A percentile compares a stretch with the other conserved stretches of the same genome.
Conservation (phyloP, 23 red algal species). For the Gracilariopsis chorda region DNA sequence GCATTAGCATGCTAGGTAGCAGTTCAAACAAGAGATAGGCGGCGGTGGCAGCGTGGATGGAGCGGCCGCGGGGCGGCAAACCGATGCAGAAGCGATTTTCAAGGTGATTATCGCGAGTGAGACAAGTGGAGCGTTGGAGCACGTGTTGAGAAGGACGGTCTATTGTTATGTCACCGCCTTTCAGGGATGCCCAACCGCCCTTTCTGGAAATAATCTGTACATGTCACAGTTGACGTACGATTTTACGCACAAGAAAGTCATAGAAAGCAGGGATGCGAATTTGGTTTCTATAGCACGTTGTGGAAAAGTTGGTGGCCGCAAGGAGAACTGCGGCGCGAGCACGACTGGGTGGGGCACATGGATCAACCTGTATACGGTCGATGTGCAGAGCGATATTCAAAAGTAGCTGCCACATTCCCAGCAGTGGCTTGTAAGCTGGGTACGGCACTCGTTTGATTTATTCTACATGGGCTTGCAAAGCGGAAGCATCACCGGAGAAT, state of each 20-base stretch:
- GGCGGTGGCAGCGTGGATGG: slow-evolving; percentile 58
- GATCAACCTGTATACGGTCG: slow-evolving; percentile 72
- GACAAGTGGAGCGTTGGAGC: slow-evolving; percentile 58
- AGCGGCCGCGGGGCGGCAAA: slow-evolving; percentile 75
- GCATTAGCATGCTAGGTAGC: background rate
- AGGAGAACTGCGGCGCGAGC: slow-evolving; percentile 38
- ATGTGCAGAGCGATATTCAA: background rate
- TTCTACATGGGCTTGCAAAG: background rate
- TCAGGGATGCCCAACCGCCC: slow-evolving; percentile 59
- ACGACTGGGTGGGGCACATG: slow-evolving; percentile 66
- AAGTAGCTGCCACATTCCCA: slow-evolving; percentile 58
- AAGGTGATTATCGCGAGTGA: slow-evolving; percentile 30
- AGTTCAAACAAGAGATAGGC: slow-evolving; percentile 29
- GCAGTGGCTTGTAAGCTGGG: slow-evolving; percentile 65
- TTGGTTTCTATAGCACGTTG: background rate
- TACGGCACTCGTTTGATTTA: slow-evolving; percentile 46
- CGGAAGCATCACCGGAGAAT: background rate
- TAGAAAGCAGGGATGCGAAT: slow-evolving; percentile 42
- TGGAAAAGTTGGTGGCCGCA: slow-evolving; percentile 16
- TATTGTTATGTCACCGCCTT: slow-evolving; percentile 75
- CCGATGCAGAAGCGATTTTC: slow-evolving; percentile 75
- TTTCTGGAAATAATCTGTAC: background rate
- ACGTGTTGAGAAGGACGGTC: slow-evolving; percentile 75
- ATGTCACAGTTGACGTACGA: background rate
- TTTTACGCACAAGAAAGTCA: slow-evolving; percentile 64